These are phyloP conservation scores for Talaromyces sp. DNA, from an alignment of 2,329 filamentous ascomycete genomes.

Conservation along the genomic window DNA sequence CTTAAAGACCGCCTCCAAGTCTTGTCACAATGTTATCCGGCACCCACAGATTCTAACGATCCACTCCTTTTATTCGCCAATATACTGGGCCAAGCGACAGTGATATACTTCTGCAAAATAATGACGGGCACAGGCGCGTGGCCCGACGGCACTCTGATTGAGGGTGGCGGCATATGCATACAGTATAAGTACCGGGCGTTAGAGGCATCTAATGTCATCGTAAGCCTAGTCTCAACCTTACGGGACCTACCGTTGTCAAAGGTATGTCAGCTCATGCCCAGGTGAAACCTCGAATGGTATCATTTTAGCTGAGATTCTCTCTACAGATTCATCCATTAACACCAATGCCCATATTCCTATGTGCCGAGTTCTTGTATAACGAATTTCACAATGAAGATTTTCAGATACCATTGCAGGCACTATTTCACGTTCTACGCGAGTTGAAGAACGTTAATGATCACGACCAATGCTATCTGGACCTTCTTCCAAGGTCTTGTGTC, in stretches of 20 bases:
- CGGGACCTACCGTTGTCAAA: no score
- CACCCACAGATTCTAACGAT: slow-evolving; percentile 13
- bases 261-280: no score
- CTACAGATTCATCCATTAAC: no score
- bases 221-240: no score
- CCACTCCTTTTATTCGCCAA: slow-evolving; percentile 21
- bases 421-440: slow-evolving; percentile 12
- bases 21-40: slow-evolving; percentile 17
- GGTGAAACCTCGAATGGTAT: no score
- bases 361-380: slow-evolving; percentile 24
- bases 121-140: no score
- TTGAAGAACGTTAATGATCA: slow-evolving; percentile 16
- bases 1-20: slow-evolving; percentile 19
- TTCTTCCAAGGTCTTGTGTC: not conserved
- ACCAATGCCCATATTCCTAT: slow-evolving; percentile 21
- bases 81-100: slow-evolving; percentile 20
- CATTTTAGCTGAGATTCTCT: no score
- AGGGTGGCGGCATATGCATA: no score
- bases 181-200: no score
- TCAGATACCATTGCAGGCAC: slow-evolving; percentile 9
- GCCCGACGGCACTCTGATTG: no score
- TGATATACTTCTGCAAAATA: slow-evolving; percentile 1
- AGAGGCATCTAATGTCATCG: no score
- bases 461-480: slow-evolving; percentile 13
- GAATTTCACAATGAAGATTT: slow-evolving; percentile 11